Conservation (phyloP, 805 yeast species). For the Candida ascalaphidarum region DNA sequence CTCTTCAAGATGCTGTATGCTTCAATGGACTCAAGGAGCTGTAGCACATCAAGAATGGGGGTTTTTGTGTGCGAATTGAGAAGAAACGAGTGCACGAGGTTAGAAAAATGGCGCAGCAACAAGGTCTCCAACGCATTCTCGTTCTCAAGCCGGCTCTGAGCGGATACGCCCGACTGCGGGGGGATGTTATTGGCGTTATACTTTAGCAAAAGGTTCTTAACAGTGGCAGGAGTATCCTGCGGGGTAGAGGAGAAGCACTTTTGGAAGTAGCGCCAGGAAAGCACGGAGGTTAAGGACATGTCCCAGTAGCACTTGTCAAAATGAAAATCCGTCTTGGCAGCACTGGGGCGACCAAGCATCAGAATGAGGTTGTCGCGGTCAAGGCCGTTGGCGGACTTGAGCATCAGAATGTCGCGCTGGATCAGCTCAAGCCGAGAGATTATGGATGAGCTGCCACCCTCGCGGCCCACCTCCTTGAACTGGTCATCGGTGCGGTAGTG, state of each 20-base stretch:
- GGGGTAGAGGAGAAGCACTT: too few relatives aligned
- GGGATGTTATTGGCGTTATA: slow-evolving; percentile 4
- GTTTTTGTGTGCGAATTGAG: slow-evolving; percentile 23
- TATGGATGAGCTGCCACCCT: too few relatives aligned
- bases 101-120: slow-evolving; percentile 8
- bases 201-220: slow-evolving; percentile 5
- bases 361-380: not conserved
- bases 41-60: slow-evolving; percentile 21
- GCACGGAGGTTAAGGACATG: slow-evolving; percentile 20
- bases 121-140: slow-evolving; percentile 10
- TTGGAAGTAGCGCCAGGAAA: slow-evolving; percentile 20
- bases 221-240: slow-evolving; percentile 5
- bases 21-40: slow-evolving; percentile 21
- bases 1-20: slow-evolving; percentile 12
- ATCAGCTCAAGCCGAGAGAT: too few relatives aligned
- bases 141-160: slow-evolving; percentile 7
- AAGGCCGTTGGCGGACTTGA: too few relatives aligned
- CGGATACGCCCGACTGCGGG: slow-evolving; percentile 1
- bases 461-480: too few relatives aligned
- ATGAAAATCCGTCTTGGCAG: not conserved
- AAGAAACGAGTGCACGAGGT: slow-evolving; percentile 19
- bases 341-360: not conserved
- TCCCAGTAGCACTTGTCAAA: slow-evolving; percentile 20
- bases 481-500: slow-evolving; percentile 20
- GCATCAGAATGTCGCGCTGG: too few relatives aligned